These are phyloP conservation scores for Geranomyces variabilis DNA, from an alignment of 192 early-diverging fungal genomes.

Conservation along the genomic window DNA sequence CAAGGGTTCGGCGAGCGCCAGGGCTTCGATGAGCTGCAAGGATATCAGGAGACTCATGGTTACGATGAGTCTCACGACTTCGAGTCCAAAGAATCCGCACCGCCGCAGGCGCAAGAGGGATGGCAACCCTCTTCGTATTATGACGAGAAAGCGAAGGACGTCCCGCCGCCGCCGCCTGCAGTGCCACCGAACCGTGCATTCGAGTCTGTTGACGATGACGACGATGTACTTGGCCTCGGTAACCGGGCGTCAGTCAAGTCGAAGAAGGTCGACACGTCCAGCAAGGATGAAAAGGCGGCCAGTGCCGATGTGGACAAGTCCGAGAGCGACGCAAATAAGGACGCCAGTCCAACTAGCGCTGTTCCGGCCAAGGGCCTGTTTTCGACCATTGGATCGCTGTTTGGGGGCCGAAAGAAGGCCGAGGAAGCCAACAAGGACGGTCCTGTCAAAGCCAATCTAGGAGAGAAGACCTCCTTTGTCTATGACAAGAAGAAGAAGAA, in stretches of 20 bases:
- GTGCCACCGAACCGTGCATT: not conserved
- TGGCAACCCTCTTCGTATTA: not conserved
- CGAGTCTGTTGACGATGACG: not conserved
- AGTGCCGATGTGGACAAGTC: conserved; percentile 13
- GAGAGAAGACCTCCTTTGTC: conserved; percentile 79
- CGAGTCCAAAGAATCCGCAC: conserved; percentile 10
- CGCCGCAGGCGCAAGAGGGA: not conserved
- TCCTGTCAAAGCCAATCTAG: conserved; percentile 81
- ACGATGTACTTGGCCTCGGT: conserved; percentile 10
- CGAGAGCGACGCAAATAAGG: not conserved
- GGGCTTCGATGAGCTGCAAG: not conserved
- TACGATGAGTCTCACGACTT: not conserved
- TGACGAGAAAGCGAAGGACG: not conserved
- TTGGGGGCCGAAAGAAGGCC: conserved; percentile 36
- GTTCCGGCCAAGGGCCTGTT: conserved; percentile 30
- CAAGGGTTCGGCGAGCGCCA: conserved; percentile 6
- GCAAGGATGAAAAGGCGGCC: conserved; percentile 14
- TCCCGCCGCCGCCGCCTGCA: not conserved
- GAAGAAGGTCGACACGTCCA: not conserved
- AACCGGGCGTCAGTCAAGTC: conserved; percentile 1
- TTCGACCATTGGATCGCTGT: conserved; percentile 42
- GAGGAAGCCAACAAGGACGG: conserved; percentile 12
- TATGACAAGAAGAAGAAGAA: conserved; percentile 84
- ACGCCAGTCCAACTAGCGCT: not conserved
- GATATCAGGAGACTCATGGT: not conserved